phyloP scores from a whole-genome alignment of 2,329 filamentous ascomycete genomes.

The Fusarium burgessii region DNA sequence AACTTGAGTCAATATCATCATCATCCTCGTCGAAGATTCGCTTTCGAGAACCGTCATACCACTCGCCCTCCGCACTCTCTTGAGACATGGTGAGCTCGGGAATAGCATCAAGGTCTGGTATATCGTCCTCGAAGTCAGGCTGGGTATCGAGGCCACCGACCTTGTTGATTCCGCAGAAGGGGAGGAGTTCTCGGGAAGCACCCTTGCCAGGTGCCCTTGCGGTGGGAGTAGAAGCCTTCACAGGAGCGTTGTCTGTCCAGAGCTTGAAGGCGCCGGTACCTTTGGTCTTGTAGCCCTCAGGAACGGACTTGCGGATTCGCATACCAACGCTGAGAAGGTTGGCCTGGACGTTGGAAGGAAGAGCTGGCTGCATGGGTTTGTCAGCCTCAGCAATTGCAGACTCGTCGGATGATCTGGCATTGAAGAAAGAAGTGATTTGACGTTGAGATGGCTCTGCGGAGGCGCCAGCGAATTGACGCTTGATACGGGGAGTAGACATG shows the following conservation, averaged over 20 bases:
- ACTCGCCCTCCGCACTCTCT: conserved; percentile 59
- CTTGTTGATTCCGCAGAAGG: conserved; percentile 85
- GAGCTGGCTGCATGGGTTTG: conserved; percentile 55
- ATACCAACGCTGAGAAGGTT: conserved; percentile 93
- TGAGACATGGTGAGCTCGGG: conserved; percentile 67
- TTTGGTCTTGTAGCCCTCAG: conserved; percentile 90
- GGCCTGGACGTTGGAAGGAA: conserved; percentile 78
- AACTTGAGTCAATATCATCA: conserved; percentile 52
- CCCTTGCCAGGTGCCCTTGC: conserved; percentile 41
- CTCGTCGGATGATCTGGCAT: conserved; percentile 49
- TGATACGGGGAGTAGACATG: conserved; percentile 68
- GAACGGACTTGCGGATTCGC: conserved; percentile 91
- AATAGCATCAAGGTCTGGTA: conserved; percentile 55
- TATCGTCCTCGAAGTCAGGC: conserved; percentile 53
- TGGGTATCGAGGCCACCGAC: conserved; percentile 76
- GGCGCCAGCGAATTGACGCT: conserved; percentile 72
- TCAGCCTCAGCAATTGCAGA: conserved; percentile 47
- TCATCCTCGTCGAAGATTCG: conserved; percentile 61
- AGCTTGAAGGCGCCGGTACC: conserved; percentile 63
- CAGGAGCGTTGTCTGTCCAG: conserved; percentile 56
- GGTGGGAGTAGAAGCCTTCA: conserved; percentile 18
- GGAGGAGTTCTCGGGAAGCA: conserved; percentile 72
- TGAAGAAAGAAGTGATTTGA: conserved; percentile 75
- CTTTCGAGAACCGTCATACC: conserved; percentile 56
- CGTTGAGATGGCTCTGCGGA: conserved; percentile 69